phyloP scores from a whole-genome alignment of 73 alveolate genomes.

The Tetrahymena borealis region DNA sequence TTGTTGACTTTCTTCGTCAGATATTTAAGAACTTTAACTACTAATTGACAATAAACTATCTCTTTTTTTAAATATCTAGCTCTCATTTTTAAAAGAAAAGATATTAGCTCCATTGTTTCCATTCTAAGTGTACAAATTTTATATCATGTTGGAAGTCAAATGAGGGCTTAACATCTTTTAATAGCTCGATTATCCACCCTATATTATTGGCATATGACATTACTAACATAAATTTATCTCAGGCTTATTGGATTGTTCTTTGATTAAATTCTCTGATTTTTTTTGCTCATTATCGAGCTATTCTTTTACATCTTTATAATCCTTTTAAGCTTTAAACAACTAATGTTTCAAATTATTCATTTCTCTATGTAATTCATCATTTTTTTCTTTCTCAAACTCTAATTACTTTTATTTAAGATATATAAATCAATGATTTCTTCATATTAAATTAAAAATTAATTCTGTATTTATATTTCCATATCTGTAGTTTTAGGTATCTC shows the following conservation, averaged over 20 bases:
- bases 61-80: background rate
- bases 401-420: background rate
- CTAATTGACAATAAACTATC: background rate
- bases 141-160: background rate
- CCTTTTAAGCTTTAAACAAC: background rate
- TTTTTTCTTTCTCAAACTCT: background rate
- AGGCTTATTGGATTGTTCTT: background rate
- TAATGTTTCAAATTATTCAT: background rate
- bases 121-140: background rate
- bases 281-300: background rate
- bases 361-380: background rate
- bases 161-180: background rate
- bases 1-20: background rate
- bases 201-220: background rate
- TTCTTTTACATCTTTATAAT: background rate
- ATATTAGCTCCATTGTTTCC: background rate
- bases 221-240: background rate
- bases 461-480: too few relatives aligned
- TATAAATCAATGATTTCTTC: too few relatives aligned
- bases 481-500: too few relatives aligned
- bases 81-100: background rate
- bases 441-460: too few relatives aligned
- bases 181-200: background rate
- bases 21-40: background rate
- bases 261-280: background rate